Evolutionary conservation across 805 yeast genomes (phyloP), one percentile per base, ranked within the genome.

Genomic region (Metschnikowia borealis): DNA sequence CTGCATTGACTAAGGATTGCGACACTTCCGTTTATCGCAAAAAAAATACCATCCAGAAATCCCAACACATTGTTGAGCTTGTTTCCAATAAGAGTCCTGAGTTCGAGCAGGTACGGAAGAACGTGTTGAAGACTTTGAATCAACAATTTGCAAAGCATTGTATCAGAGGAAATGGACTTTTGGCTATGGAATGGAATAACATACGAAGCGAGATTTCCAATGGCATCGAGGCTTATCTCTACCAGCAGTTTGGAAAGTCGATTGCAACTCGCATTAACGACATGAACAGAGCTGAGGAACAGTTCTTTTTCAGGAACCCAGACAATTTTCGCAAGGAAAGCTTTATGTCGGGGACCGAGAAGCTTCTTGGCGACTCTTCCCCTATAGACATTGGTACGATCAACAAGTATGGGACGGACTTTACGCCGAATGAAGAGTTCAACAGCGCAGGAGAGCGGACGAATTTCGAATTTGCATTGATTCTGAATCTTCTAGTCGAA

Each of bases 171-270:
- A 68, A 68, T 56, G 72, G 73, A 15, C 56, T 71, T 15, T 42
- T 71, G 21, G 73, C 68, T 2, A 69, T 73, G 56, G 77, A 71
- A 58, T 73, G 76, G 76, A 76, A 73, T 48, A 73, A 68, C 47
- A 66, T 73, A 35, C 54, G 77, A 31, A 62, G 66, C 49, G 78
- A 73, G 44, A 55, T 72, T 35, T 50, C 63, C 10, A 60, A 63
- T 47, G 75, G 75, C 8, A 57, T 71, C 21, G 78, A 73, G 54
- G 57, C 61, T n/a, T 62, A 63, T 48, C 42, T 69, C 33, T 71
- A 71, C 55, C 65, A 61, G 50, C 67, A 65, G 46, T 62, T 62
- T 46, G 77, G 77, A 4, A 66, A 64, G 46, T 32, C 38, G 15
- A 45, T 58, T 15, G 36, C 48, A 11, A 34, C 42, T 15, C 51